Conservation (phyloP, 345 rosid genomes). For the Raphanus raphanistrum region DNA sequence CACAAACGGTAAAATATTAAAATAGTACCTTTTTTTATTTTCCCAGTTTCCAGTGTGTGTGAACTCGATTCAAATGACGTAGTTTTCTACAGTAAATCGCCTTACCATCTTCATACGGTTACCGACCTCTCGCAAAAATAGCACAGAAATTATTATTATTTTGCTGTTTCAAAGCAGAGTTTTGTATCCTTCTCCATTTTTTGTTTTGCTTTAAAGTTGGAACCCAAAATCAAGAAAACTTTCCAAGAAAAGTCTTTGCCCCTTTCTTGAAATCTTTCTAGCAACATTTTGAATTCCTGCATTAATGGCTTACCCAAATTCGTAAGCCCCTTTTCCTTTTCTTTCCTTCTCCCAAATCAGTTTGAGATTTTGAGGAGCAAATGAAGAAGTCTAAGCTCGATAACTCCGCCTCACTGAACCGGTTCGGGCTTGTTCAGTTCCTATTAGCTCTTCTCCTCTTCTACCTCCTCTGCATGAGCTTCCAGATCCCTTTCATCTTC, state of each 20-base stretch:
- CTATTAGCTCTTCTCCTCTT: constrained; percentile 50
- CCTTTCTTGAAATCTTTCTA: not conserved
- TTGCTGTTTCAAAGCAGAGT: constrained; percentile 18
- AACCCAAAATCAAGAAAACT: not conserved
- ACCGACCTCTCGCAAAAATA: constrained; percentile 1
- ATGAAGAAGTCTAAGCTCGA: constrained; percentile 49
- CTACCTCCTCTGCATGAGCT: constrained; percentile 56
- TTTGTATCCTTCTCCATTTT: constrained; percentile 2
- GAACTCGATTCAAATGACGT: constrained; percentile 18
- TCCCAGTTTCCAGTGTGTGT: not conserved
- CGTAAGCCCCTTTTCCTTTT: not conserved
- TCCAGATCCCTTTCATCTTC: constrained; percentile 73
- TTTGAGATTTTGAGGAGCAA: not conserved
- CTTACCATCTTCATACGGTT: constrained; percentile 36
- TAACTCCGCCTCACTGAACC: constrained; percentile 33
- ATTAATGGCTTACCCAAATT: not conserved
- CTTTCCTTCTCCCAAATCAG: not conserved
- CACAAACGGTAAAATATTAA: not conserved
- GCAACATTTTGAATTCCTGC: constrained; percentile 5
- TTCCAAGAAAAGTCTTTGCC: not conserved
- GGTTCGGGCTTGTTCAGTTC: constrained; percentile 62
- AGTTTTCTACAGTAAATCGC: constrained; percentile 17
- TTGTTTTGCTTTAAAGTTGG: not conserved
- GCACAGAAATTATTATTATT: not conserved
- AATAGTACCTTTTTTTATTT: not conserved